These are phyloP conservation scores for Hyparrhenia diplandra DNA, from an alignment of 176 grass and related monocot genomes.

Conservation along the genomic window DNA sequence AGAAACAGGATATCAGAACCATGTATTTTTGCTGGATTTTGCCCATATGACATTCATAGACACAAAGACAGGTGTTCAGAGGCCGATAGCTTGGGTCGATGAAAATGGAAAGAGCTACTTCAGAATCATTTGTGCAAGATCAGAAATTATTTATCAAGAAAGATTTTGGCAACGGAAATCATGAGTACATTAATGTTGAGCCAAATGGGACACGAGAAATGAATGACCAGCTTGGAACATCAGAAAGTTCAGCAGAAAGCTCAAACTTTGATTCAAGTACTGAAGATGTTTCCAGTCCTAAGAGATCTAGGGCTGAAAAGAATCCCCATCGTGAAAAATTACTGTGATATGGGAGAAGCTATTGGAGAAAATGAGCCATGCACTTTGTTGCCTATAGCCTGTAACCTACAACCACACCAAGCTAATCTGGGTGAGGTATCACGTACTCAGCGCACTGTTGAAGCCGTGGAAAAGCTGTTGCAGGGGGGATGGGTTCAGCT, in stretches of 20 bases:
- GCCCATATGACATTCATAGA: constrained; percentile 71
- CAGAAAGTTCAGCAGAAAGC: constrained; percentile 78
- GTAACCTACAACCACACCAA: constrained; percentile 14
- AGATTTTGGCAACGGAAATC: constrained; percentile 21
- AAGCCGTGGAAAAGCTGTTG: constrained; percentile 73
- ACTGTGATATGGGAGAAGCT: constrained; percentile 40
- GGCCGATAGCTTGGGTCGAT: constrained; percentile 87
- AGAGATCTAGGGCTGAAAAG: constrained; percentile 45
- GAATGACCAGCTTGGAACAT: constrained; percentile 25
- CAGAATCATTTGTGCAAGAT: constrained; percentile 49
- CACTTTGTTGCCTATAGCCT: constrained; percentile 33
- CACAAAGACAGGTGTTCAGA: constrained; percentile 54
- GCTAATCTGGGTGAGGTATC: constrained; percentile 27
- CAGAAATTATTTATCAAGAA: constrained; percentile 39
- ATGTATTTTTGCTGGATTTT: constrained; percentile 76
- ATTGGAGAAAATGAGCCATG: constrained; percentile 66
- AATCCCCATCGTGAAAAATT: background rate
- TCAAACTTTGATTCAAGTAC: constrained; percentile 65
- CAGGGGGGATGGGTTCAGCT: constrained; percentile 47
- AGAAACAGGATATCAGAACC: constrained; percentile 45
- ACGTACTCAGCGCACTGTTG: constrained; percentile 29
- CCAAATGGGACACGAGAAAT: constrained; percentile 38
- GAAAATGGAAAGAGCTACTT: constrained; percentile 61
- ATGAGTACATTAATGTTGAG: constrained; percentile 28
- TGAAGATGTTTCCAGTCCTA: constrained; percentile 46